Evolutionary conservation across 768 basidiomycete genomes (phyloP).

Genomic region (Vararia minispora): DNA sequence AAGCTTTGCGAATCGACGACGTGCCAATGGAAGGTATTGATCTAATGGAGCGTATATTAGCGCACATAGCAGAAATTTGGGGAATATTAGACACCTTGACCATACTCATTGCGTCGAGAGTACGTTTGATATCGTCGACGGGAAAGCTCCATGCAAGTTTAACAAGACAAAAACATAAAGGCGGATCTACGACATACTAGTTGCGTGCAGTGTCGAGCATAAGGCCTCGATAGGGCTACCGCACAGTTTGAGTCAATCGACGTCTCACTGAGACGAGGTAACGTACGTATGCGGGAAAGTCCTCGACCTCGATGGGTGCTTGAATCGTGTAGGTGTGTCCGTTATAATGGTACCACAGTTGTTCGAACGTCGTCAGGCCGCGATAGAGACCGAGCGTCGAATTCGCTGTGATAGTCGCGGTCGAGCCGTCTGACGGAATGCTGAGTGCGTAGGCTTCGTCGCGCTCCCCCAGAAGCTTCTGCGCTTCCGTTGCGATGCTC

Average conservation of each 20-base stretch:
- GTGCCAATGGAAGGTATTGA: constrained; percentile 28
- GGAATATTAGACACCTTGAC: constrained; percentile 27
- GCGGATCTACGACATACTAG: constrained; percentile 29
- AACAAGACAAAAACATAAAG: not conserved
- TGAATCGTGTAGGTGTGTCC: constrained; percentile 40
- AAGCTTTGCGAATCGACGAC: constrained; percentile 29
- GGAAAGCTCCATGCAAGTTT: constrained; percentile 32
- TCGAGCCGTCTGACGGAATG: constrained; percentile 41
- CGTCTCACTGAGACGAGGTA: not conserved
- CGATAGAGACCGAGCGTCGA: constrained; percentile 58
- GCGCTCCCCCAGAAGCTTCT: constrained; percentile 35
- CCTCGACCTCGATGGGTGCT: constrained; percentile 48
- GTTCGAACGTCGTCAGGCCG: constrained; percentile 65
- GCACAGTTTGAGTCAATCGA: not conserved
- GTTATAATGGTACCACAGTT: constrained; percentile 46
- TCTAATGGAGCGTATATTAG: not conserved
- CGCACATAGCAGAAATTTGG: not conserved
- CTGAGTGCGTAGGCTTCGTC: constrained; percentile 50
- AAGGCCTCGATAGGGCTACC: constrained; percentile 65
- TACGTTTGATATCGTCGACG: constrained; percentile 27
- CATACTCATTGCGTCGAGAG: constrained; percentile 42
- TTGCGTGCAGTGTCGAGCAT: constrained; percentile 75
- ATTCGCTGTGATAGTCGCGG: constrained; percentile 46
- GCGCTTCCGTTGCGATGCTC: constrained; percentile 43
- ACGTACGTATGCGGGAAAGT: constrained; percentile 57